These are phyloP conservation scores for Xylaria sp. DNA, from an alignment of 2,329 filamentous ascomycete species.

Conservation along the genomic window DNA sequence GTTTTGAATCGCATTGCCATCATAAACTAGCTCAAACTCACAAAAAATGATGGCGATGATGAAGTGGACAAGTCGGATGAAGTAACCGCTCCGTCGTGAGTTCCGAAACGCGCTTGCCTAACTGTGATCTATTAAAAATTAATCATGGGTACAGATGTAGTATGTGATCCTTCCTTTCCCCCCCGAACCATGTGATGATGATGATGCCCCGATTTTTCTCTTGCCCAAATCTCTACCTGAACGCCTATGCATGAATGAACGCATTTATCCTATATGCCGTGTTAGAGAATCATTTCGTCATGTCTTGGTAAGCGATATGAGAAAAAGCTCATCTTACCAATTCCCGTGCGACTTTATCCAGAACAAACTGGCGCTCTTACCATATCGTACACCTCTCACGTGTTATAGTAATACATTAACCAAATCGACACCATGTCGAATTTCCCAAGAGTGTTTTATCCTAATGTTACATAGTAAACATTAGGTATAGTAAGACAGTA, in stretches of 20 bases:
- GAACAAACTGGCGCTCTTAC: background rate
- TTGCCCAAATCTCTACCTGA: background rate
- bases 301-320: background rate
- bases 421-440: background rate
- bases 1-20: background rate
- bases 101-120: background rate
- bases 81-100: background rate
- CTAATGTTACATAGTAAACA: background rate
- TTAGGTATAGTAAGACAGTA: background rate
- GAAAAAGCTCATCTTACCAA: background rate
- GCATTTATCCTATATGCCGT: conserved; percentile 1
- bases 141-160: conserved; percentile 11
- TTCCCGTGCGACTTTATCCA: background rate
- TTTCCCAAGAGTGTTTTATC: background rate
- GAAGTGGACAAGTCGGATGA: background rate
- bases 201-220: background rate
- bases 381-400: background rate
- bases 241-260: conserved; percentile 10
- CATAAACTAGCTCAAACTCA: background rate
- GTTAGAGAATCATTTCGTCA: background rate
- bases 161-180: background rate
- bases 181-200: background rate
- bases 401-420: background rate
- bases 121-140: conserved; percentile 6
- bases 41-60: background rate